These are phyloP conservation scores for Saturnispora silvae DNA, from an alignment of 805 yeast species.

Conservation along the genomic window DNA sequence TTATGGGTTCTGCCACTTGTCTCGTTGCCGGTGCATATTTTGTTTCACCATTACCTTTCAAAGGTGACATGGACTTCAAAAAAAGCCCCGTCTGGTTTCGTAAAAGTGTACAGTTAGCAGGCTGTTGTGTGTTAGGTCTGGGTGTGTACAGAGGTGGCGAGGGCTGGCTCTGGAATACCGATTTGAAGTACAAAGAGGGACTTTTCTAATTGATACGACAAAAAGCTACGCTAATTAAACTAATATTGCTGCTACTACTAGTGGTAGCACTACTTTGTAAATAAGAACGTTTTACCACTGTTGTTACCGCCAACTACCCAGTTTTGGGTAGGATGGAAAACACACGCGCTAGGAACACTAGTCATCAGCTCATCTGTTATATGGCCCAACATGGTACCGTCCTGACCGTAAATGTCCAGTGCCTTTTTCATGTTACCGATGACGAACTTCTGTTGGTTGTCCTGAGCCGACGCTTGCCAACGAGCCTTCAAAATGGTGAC, in stretches of 20 bases:
- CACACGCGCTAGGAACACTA: conserved; percentile 86
- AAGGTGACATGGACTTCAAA: conserved; percentile 24
- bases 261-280: conserved; percentile 13
- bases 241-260: no score
- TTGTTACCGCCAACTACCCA: conserved; percentile 95
- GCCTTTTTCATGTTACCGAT: conserved; percentile 91
- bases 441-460: conserved; percentile 69
- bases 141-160: conserved; percentile 60
- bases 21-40: conserved; percentile 56
- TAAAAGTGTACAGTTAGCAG: conserved; percentile 39
- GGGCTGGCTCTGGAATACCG: conserved; percentile 43
- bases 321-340: conserved; percentile 75
- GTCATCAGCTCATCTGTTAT: conserved; percentile 49
- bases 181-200: conserved; percentile 20
- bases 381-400: conserved; percentile 73
- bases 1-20: conserved; percentile 50
- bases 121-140: conserved; percentile 41
- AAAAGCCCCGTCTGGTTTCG: conserved; percentile 58
- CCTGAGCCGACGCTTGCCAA: conserved; percentile 71
- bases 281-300: conserved; percentile 76
- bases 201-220: background rate
- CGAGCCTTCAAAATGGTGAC: conserved; percentile 80
- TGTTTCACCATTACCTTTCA: conserved; percentile 44
- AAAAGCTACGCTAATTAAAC: no score
- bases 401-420: conserved; percentile 68